Percentiles rank a stretch among this genome's conserved stretches.
Conservation (phyloP, 495 filamentous ascomycete genomes). For the Penicillium paxilli region DNA sequence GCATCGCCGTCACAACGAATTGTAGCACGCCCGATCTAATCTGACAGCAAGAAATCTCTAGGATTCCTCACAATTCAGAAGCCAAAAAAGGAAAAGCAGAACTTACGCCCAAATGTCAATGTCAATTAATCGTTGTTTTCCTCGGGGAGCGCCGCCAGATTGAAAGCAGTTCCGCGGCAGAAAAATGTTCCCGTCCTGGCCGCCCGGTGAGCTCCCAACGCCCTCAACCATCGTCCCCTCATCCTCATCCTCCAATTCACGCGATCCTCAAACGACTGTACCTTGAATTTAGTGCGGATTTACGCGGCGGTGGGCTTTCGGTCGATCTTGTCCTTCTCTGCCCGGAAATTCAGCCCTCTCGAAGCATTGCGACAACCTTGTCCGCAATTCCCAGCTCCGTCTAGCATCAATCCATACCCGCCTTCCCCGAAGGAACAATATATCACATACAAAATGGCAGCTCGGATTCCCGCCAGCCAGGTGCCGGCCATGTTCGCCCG, state of each 20-base stretch:
- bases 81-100: background rate
- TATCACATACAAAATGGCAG: constrained; percentile 36
- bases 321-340: constrained; percentile 25
- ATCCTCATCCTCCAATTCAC: constrained; percentile 14
- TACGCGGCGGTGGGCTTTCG: constrained; percentile 34
- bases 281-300: constrained; percentile 14
- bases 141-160: constrained; percentile 26
- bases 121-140: constrained; percentile 18
- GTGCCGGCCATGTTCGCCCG: constrained; percentile 41
- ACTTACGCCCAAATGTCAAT: constrained; percentile 14
- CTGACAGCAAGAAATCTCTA: background rate
- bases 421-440: constrained; percentile 5
- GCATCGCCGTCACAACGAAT: background rate
- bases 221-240: constrained; percentile 38
- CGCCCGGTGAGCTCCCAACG: constrained; percentile 46
- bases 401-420: constrained; percentile 7
- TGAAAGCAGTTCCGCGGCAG: constrained; percentile 37
- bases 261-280: constrained; percentile 6
- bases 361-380: constrained; percentile 22
- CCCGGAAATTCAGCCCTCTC: constrained; percentile 23
- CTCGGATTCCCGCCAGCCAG: constrained; percentile 34
- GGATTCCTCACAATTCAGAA: too few relatives aligned
- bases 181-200: constrained; percentile 51
- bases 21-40: background rate
- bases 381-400: constrained; percentile 17